phyloP scores from a whole-genome alignment of 257 asterid genomes.

The Striga asiatica region DNA sequence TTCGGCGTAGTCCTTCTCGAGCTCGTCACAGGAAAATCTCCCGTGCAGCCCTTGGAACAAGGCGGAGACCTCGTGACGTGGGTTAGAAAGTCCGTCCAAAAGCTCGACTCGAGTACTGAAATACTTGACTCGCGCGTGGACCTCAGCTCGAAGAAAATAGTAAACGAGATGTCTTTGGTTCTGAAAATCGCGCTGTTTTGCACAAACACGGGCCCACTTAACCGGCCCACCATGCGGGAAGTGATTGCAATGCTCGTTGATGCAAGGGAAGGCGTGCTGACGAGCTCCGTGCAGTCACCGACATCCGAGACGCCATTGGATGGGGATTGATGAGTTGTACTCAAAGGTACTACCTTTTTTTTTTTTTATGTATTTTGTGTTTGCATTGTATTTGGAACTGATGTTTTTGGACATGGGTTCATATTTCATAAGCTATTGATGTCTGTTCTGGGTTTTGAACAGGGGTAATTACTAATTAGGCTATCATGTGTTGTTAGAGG shows the following conservation, averaged over 20 bases:
- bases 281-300: constrained; percentile 37
- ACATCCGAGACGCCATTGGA: constrained; percentile 65
- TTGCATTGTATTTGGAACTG: too few species aligned
- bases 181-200: constrained; percentile 80
- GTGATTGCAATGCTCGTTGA: constrained; percentile 67
- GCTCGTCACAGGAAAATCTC: constrained; percentile 64
- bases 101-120: constrained; percentile 26
- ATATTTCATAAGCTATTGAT: too few species aligned
- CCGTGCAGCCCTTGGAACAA: constrained; percentile 73
- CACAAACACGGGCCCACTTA: constrained; percentile 65
- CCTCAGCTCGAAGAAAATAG: constrained; percentile 34
- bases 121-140: constrained; percentile 58
- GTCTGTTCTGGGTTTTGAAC: too few species aligned
- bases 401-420: too few species aligned
- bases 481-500: too few species aligned
- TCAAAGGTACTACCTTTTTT: too few species aligned
- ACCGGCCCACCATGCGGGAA: constrained; percentile 78
- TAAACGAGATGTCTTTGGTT: constrained; percentile 62
- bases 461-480: too few species aligned
- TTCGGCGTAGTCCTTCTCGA: constrained; percentile 78
- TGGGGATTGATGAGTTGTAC: too few species aligned
- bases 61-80: constrained; percentile 70
- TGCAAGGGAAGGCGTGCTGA: constrained; percentile 34
- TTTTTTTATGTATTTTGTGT: too few species aligned
- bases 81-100: constrained; percentile 51